These are phyloP conservation scores for Clathrus columnatus DNA, from an alignment of 768 basidiomycete genomes.

Conservation along the genomic window DNA sequence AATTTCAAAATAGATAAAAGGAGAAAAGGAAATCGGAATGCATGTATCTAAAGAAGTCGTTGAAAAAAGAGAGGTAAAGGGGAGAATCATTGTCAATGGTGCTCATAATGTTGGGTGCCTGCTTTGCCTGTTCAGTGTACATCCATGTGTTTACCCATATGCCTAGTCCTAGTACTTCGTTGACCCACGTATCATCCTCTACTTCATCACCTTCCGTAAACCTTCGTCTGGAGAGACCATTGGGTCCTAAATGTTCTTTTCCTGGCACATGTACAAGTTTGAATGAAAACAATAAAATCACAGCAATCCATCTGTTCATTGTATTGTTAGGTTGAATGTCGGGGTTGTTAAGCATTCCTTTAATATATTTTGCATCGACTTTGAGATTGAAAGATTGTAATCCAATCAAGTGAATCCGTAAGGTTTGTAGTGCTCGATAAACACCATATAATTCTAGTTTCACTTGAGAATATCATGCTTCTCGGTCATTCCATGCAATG, in stretches of 20 bases:
- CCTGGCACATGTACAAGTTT: slow-evolving; percentile 23
- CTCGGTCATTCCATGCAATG: slow-evolving; percentile 22
- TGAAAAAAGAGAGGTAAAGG: too few species aligned
- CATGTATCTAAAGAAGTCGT: neutral
- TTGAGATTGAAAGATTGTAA: slow-evolving; percentile 22
- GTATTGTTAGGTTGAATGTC: slow-evolving; percentile 22
- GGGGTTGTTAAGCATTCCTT: slow-evolving; percentile 19
- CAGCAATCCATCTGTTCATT: slow-evolving; percentile 22
- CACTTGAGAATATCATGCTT: slow-evolving; percentile 28
- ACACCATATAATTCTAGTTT: slow-evolving; percentile 35
- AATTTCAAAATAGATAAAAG: too few species aligned
- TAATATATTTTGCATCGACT: slow-evolving; percentile 23
- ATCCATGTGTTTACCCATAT: slow-evolving; percentile 5
- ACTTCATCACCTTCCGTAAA: neutral
- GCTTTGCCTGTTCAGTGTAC: neutral
- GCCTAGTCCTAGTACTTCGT: neutral
- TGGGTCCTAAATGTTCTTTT: slow-evolving; percentile 12
- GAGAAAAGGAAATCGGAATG: neutral
- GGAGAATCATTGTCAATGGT: too few species aligned
- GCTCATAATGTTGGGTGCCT: too few species aligned
- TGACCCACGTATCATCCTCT: neutral
- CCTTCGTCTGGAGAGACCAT: slow-evolving; percentile 17
- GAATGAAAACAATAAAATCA: slow-evolving; percentile 25
- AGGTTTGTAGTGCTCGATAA: slow-evolving; percentile 22
- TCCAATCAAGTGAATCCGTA: slow-evolving; percentile 24